Evolutionary conservation across 2,329 filamentous ascomycete species (phyloP).

Genomic region (Fusarium abutilonis): DNA sequence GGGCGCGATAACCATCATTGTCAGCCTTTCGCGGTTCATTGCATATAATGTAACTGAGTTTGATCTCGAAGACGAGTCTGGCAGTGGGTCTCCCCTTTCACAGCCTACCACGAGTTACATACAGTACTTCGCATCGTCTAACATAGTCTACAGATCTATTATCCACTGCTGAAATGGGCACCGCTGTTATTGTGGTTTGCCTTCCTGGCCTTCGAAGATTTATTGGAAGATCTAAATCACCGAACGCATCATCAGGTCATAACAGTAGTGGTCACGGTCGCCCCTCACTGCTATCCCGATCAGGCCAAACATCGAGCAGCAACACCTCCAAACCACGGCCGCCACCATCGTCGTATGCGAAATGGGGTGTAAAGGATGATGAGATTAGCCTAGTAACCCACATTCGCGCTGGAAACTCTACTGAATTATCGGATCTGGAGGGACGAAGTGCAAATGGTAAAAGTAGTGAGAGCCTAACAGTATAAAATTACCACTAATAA

Average conservation of each 20-base stretch:
- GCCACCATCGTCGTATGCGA: constrained; percentile 5
- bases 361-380: constrained; percentile 18
- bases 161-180: constrained; percentile 14
- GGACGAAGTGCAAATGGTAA: not conserved
- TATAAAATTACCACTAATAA: not conserved
- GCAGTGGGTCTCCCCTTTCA: constrained; percentile 1
- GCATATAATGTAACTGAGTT: constrained; percentile 18
- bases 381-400: constrained; percentile 19
- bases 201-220: constrained; percentile 17
- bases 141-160: not conserved
- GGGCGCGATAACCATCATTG: constrained; percentile 4
- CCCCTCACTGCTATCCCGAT: not conserved
- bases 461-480: not conserved
- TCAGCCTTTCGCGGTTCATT: constrained; percentile 18
- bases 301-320: not conserved
- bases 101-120: not conserved
- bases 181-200: constrained; percentile 14
- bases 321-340: not conserved
- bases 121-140: not conserved
- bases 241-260: too few species aligned
- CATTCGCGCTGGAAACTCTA: not conserved
- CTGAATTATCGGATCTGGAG: not conserved
- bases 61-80: constrained; percentile 14
- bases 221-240: constrained; percentile 9
- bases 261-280: too few species aligned